These are phyloP conservation scores for Xylaria sp. DNA, from an alignment of 2,329 filamentous ascomycete species.

Conservation along the genomic window DNA sequence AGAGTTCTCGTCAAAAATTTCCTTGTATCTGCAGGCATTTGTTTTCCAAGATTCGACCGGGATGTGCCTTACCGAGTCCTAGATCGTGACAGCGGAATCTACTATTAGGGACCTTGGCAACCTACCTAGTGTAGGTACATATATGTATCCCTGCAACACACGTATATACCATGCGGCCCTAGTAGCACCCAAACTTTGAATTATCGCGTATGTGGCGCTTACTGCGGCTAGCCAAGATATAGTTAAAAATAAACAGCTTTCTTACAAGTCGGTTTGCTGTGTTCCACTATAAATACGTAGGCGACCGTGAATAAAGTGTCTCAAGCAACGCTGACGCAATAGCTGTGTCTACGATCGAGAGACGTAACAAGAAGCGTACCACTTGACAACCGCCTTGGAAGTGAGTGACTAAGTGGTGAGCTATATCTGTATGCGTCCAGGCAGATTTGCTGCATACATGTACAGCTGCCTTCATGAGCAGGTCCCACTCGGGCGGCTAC, in stretches of 20 bases:
- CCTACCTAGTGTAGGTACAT: conserved; percentile 8
- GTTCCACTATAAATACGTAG: conserved; percentile 19
- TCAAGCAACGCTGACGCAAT: conserved; percentile 13
- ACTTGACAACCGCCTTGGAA: conserved; percentile 19
- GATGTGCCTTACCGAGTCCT: conserved; percentile 23
- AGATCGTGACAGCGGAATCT: conserved; percentile 20
- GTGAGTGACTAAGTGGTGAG: conserved; percentile 1
- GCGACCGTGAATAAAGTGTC: conserved; percentile 28
- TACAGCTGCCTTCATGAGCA: conserved; percentile 13
- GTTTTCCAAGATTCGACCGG: conserved; percentile 22
- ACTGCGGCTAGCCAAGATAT: conserved; percentile 27
- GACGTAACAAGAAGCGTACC: conserved; percentile 19
- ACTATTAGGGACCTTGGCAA: conserved; percentile 19
- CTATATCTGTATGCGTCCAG: not conserved
- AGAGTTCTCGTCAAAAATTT: conserved; percentile 11
- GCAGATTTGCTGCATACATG: conserved; percentile 25
- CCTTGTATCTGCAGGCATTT: conserved; percentile 25
- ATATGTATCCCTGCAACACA: conserved; percentile 25
- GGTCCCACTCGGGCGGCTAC: conserved; percentile 37
- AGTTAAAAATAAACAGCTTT: conserved; percentile 14
- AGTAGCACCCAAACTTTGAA: conserved; percentile 6
- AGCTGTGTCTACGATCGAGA: conserved; percentile 9
- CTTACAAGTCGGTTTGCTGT: not conserved
- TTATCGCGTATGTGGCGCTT: conserved; percentile 31
- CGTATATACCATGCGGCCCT: conserved; percentile 21